These are phyloP conservation scores for Oryza meridionalis DNA, from an alignment of 176 grass and related monocot genomes.

Conservation along the genomic window DNA sequence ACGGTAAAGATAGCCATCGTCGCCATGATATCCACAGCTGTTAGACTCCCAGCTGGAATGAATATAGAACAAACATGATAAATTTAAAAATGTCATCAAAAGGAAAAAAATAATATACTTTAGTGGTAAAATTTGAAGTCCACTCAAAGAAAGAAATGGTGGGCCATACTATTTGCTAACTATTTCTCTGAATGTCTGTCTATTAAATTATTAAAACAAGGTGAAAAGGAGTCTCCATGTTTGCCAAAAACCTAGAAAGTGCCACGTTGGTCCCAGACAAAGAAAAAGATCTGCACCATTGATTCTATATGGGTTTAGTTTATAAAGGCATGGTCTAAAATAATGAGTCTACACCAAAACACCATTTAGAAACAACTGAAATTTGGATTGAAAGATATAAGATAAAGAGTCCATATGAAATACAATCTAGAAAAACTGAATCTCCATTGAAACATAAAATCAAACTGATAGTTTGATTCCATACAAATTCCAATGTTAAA, in stretches of 20 bases:
- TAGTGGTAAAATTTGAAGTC: constrained; percentile 26
- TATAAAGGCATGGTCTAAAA: no score
- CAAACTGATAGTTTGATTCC: no score
- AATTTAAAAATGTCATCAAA: background rate
- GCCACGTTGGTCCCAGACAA: background rate
- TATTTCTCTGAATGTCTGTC: background rate
- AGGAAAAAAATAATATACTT: constrained; percentile 17
- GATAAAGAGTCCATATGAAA: no score
- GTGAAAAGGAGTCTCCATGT: background rate
- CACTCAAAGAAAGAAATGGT: constrained; percentile 19
- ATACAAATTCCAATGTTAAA: no score
- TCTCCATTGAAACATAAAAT: no score
- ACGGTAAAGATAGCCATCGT: constrained; percentile 77
- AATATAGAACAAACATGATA: constrained; percentile 34
- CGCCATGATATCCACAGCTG: constrained; percentile 94
- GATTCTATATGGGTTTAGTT: no score
- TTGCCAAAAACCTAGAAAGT: background rate
- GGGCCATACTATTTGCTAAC: background rate
- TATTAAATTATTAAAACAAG: background rate
- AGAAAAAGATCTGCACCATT: no score
- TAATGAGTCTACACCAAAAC: no score
- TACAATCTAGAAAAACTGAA: no score
- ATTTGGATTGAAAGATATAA: no score
- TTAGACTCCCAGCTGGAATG: constrained; percentile 80
- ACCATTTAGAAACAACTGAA: no score